Evolutionary conservation across 202 grass and related monocot genomes (phyloP).

Genomic region (Carex arenaria): DNA sequence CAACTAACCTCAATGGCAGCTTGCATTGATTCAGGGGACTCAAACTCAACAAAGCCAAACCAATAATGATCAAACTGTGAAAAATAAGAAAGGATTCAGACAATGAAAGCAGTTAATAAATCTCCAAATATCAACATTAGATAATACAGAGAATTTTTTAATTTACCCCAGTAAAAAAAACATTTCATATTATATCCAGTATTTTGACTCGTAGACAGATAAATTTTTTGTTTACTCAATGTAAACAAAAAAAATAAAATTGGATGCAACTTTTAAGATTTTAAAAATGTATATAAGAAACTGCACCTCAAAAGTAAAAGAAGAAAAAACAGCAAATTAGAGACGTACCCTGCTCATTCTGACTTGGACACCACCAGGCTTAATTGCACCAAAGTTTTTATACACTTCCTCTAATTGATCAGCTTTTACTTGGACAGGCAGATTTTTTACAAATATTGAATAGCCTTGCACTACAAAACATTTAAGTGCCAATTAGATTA

Average conservation of each 20-base stretch:
- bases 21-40: conserved; percentile 72
- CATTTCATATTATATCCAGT: neutral
- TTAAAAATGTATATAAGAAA: too few species aligned
- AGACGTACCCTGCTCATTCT: conserved; percentile 62
- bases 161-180: neutral
- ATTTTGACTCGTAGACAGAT: neutral
- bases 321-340: neutral
- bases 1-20: conserved; percentile 65
- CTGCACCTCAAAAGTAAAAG: neutral
- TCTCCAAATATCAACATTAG: neutral
- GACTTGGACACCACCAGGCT: conserved; percentile 72
- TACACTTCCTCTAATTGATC: conserved; percentile 67
- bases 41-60: conserved; percentile 89
- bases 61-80: conserved; percentile 59
- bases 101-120: neutral
- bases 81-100: neutral
- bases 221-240: neutral
- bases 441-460: conserved; percentile 72
- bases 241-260: conserved; percentile 14
- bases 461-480: conserved; percentile 58
- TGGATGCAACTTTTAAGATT: too few species aligned
- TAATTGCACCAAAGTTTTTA: conserved; percentile 74
- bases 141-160: neutral
- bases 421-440: conserved; percentile 48
- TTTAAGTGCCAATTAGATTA: conserved; percentile 12